Evolutionary conservation across 495 filamentous ascomycete species (phyloP), one percentile per base, ranked within the genome.

Genomic region (Pyrenula massariospora): DNA sequence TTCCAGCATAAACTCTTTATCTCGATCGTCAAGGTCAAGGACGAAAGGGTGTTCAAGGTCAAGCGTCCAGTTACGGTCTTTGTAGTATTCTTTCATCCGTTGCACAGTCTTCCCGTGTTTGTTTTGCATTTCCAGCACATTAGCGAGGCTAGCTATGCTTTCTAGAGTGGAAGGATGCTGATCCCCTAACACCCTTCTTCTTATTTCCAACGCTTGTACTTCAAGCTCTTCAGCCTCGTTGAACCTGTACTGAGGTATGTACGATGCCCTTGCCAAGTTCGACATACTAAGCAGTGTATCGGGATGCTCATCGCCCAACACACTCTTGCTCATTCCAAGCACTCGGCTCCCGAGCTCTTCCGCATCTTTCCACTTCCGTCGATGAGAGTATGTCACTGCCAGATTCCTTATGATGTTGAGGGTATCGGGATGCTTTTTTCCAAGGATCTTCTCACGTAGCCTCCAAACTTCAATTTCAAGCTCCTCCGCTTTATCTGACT

Each of bases 311-410:
- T 31, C 49, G 15, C 68, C 67, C 11, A 68, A 53, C 22, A 56
- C 57, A 50, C 58, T 56, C 59, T 65, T 61, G 11, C 54, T 55
- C 12, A 49, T n/a, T 22, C 62, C 56, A 15, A 72, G 56, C 1
- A 50, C 52, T 42, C 55, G 54, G 15, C 24, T 57, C 24, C 58
- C 22, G 47, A 69, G 25, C 42, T 20, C 25, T 56, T 71, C 68
- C 2, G 68, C 68, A 19, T 63, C 66, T 23, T 56, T 36, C 19
- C 63, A 68, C 36, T 61, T 63, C 20, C 65, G 66, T 53, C 66
- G 64, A 15, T 53, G 10, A 10, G 22, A 15, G 15, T 59, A 55
- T 48, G 63, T 21, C 1, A 55, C 22, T 53, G 60, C 70, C 22
- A 70, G 59, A 20, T 64, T 59, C 22, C 54, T 58, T 52, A 68